These are phyloP conservation scores for Tetracentron sinense DNA, from an alignment of 164 flowering plant species.

Conservation along the genomic window DNA sequence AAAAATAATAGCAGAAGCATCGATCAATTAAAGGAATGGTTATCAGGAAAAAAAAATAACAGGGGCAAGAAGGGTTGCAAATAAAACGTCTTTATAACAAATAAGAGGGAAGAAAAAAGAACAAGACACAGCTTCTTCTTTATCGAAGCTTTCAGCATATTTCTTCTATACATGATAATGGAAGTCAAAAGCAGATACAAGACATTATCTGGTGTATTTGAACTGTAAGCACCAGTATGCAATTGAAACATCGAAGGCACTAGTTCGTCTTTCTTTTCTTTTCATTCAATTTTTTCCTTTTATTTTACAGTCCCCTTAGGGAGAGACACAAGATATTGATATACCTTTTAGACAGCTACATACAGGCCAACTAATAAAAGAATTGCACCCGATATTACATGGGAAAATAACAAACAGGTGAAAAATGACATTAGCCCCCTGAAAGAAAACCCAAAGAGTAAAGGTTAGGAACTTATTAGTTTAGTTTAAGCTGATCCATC, in stretches of 20 bases:
- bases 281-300: conserved; percentile 9
- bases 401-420: conserved; percentile 27
- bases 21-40: no score
- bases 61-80: neutral
- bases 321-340: conserved; percentile 25
- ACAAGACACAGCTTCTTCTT: conserved; percentile 6
- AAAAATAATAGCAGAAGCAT: no score
- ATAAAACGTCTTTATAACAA: neutral
- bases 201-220: neutral
- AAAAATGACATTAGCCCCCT: conserved; percentile 31
- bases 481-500: neutral
- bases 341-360: conserved; percentile 39
- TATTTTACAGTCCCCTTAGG: conserved; percentile 36
- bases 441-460: conserved; percentile 13
- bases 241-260: conserved; percentile 4
- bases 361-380: conserved; percentile 69
- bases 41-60: no score
- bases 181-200: neutral
- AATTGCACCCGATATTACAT: conserved; percentile 42
- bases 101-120: neutral
- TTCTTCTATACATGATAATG: conserved; percentile 18
- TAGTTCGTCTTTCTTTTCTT: neutral
- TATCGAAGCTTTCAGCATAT: conserved; percentile 34
- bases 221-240: conserved; percentile 23
- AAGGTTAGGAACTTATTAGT: neutral